A percentile compares a stretch with the other conserved stretches of the same genome.
phyloP scores from a whole-genome alignment of 768 basidiomycete species.

The Lactarius indigo region DNA sequence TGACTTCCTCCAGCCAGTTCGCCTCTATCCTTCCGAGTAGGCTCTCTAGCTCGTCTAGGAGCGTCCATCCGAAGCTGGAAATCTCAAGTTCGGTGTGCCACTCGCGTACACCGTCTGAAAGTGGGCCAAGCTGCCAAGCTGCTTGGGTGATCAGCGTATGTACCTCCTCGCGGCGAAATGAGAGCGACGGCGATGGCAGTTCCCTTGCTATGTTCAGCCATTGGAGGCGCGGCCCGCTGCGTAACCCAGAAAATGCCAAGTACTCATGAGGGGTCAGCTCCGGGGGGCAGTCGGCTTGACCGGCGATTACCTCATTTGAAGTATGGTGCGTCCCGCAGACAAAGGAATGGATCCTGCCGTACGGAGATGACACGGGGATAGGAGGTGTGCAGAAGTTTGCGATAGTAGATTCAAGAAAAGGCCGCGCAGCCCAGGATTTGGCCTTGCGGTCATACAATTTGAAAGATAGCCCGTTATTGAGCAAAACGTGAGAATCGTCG shows the following conservation, averaged over 20 bases:
- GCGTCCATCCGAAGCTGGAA: slow-evolving; percentile 34
- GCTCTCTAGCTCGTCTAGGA: slow-evolving; percentile 37
- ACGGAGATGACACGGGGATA: neutral
- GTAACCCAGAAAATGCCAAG: slow-evolving; percentile 42
- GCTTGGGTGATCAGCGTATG: slow-evolving; percentile 43
- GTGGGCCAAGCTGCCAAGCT: slow-evolving; percentile 40
- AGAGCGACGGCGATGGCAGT: slow-evolving; percentile 36
- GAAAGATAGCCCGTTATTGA: neutral
- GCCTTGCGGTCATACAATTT: neutral
- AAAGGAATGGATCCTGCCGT: neutral
- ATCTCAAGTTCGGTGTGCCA: slow-evolving; percentile 41
- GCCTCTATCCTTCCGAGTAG: slow-evolving; percentile 36
- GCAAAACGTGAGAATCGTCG: neutral
- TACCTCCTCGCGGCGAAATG: slow-evolving; percentile 39
- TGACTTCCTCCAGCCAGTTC: slow-evolving; percentile 37
- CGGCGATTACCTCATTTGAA: slow-evolving; percentile 41
- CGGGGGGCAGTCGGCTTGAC: slow-evolving; percentile 39
- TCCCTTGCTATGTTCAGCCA: slow-evolving; percentile 33
- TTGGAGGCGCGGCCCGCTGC: slow-evolving; percentile 43
- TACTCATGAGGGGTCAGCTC: slow-evolving; percentile 44
- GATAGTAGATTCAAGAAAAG: neutral
- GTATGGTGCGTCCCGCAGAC: slow-evolving; percentile 20
- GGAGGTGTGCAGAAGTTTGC: neutral
- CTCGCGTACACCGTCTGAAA: slow-evolving; percentile 18
- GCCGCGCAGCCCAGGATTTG: neutral